Base-by-base conservation (phyloP, 2,329 filamentous ascomycete genomes). In the Seiridium unicorne region DNA sequence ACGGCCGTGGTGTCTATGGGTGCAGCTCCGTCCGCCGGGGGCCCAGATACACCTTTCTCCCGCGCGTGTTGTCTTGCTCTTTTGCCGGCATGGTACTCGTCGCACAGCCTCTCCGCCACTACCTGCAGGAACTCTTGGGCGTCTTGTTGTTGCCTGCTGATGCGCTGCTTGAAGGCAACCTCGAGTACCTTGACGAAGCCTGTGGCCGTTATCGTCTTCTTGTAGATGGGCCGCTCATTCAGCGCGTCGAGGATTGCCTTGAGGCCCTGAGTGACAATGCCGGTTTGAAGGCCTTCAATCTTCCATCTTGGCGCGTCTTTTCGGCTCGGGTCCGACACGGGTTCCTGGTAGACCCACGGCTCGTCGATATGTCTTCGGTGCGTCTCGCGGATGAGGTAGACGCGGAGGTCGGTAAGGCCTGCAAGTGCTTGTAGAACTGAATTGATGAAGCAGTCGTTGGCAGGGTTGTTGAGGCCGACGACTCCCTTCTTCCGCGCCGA, bases 401-500 rank as follows among this genome's bases (percentile, higher is more conserved):
- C 77, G 64, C 95, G 89, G 70, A 99, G 80, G 73, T 98, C 93
- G 55, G 90, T 91, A 38, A 98, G 81, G 3, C 95, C 95, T 11
- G 95, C 94, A 48, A 99, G 83, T 6, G 92, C 93, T 78, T 99
- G 95, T 42, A 99, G 85, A 26, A 97, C 90, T 32, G 93, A 97
- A 76, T 99, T 99, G 79, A 98, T 97, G 76, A 94, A 95, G 79
- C 91, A 95, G 75, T 95, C 95, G 76, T 99, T 99, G 66, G 94
- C 95, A 7, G 92, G 88, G 75, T 99, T 99, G 57, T 83, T 82
- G 60, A 98, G 83, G 44, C 95, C 95, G 59, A 98, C 93, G 48
- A 96, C 91, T 61, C 91, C 91, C 72, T 92, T 94, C 76, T 93
- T 95, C 67, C 91, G 88, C 47, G 77, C 78, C 49, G 78, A 77